Base-by-base conservation (phyloP, 2,329 filamentous ascomycete species). In the Xylariomycetidae sp. region DNA sequence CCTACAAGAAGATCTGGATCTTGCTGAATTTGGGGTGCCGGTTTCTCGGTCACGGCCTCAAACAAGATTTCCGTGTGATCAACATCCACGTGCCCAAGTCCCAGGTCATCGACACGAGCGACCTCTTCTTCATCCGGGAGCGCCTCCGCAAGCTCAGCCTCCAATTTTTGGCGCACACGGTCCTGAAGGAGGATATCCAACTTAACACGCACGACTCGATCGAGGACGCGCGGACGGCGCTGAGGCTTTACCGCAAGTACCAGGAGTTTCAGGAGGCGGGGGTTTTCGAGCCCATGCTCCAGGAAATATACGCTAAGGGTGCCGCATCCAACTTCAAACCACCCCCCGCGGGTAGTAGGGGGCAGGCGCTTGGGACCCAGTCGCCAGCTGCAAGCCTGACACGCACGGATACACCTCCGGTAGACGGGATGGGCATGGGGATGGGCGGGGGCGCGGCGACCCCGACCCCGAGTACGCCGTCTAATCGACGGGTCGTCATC, bases 1-100 rank as follows among this genome's bases (percentile, higher is more conserved):
- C 87, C 2, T 98, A 97, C 70, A 98, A 98, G 64, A 96, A 96
- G 59, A 79, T 98, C 18, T 98, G 94, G 94, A 77, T 97, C 12
- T 72, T 98, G 13, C 75, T 98, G 19, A 98, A 98, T 55, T 72
- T 97, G 0, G 92, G 92, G 30, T 95, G 88, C 62, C 79, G 86
- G 42, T 98, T 98, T 57, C 76, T 98, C 5, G 92, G 92, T 3
- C 92, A 98, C 53, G 90, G 90, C 4, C 70, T 98, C 26, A 87
- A 87, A 46, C 90, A 92, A 49, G 92, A 98, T 61, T 97, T 98
- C 64, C 87, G 92, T 33, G 94, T 94, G 36, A 94, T 95, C 63
- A 98, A 98, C 59, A 96, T 98, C 36, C 87, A 96, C 57, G 85
- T 98, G 0, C 92, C 94, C 2, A 86, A 83, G 55, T 63, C 77